A percentile compares a stretch with the other conserved stretches of the same genome.
Conservation (phyloP, 306 rosid genomes). For the Gastrolobium villosum region DNA sequence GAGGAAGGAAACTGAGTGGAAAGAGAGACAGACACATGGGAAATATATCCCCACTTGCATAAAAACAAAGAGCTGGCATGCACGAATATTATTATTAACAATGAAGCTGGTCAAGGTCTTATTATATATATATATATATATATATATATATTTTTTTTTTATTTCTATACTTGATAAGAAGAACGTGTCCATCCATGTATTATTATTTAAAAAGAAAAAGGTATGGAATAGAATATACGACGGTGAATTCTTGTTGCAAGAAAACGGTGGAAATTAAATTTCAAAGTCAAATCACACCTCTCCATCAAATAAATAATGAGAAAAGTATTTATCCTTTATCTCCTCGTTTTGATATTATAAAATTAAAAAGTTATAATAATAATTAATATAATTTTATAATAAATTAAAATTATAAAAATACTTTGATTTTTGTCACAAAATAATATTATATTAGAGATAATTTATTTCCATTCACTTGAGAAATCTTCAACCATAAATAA, state of each 20-base stretch:
- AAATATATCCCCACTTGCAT: conserved; percentile 39
- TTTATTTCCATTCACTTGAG: too few species aligned
- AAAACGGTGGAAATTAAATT: background rate
- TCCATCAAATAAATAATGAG: background rate
- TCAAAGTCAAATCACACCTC: conserved; percentile 46
- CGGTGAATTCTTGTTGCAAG: conserved; percentile 30
- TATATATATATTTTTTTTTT: too few species aligned
- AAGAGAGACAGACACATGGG: conserved; percentile 46
- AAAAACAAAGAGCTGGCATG: conserved; percentile 55
- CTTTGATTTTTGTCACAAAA: too few species aligned
- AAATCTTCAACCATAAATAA: background rate
- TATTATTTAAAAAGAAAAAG: background rate
- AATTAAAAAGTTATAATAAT: background rate
- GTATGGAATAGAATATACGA: background rate
- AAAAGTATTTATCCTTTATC: too few species aligned
- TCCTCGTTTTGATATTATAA: background rate
- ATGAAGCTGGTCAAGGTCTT: background rate
- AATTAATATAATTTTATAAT: background rate
- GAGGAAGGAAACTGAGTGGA: conserved; percentile 68
- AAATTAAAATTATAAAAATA: too few species aligned
- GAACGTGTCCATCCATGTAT: conserved; percentile 29
- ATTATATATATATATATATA: too few species aligned
- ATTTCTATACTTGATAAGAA: conserved; percentile 34
- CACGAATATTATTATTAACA: background rate
- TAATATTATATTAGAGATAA: too few species aligned